Evolutionary conservation across 2,329 filamentous ascomycete species (phyloP), one percentile per base, ranked within the genome.

Genomic region (Ciborinia camelliae): DNA sequence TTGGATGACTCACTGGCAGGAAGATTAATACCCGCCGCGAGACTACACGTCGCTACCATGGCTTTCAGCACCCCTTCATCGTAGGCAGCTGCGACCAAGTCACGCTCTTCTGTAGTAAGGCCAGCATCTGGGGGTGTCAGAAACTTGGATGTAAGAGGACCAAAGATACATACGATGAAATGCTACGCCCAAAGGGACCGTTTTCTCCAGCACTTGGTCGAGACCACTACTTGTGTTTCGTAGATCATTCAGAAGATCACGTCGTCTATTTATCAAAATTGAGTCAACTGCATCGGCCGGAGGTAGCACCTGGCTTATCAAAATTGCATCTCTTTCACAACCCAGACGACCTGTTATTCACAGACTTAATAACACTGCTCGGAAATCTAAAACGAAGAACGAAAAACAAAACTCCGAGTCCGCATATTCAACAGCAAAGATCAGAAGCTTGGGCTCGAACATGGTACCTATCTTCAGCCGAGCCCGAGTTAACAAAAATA

Each of bases 11-110:
- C 20, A 61, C 90, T 81, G 9, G 90, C 90, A 18, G 84, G 84
- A 72, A 93, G 78, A 75, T 93, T 92, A 65, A 93, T 91, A n/a
- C 90, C 90, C 18, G 90, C 90, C n/a, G 90, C 90, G 64, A 93
- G 81, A 73, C 89, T 91, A 71, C 89, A 92, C 1, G 90, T 93
- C 45, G 90, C 90, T 20, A 91, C 86, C 61, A 91, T 87, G 0
- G 91, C 85, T 69, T 88, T 88, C 23, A 92, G 74, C 6, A 83
- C 79, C 0, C 90, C 89, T 47, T 78, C 75, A 72, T 92, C 90
- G 69, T 91, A 92, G 15, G 89, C 89, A 43, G 81, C 82, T 2
- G 89, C 86, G 62, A 92, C 82, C 9, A 92, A 77, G 57, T 91
- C 89, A 57, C 90, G 82, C 74, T 93, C 90, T 76, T 93, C 90